Conservation (phyloP, 768 basidiomycete genomes). For the Suillus occidentalis region DNA sequence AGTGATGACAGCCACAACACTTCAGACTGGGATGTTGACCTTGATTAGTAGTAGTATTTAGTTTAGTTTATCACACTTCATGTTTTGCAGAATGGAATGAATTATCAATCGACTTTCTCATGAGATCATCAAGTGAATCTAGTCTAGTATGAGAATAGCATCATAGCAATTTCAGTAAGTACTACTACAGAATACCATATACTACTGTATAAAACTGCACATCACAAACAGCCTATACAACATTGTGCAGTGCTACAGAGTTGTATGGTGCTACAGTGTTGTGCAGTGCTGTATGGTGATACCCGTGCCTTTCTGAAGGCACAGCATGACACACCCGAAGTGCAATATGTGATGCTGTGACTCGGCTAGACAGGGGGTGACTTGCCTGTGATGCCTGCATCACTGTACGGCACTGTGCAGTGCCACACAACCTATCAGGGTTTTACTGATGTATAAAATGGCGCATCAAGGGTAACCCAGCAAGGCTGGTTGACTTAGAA, state of each 20-base stretch:
- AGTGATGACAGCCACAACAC: not conserved
- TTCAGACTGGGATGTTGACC: not conserved
- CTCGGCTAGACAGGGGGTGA: constrained; percentile 22
- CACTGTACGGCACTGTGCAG: not conserved
- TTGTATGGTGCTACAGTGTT: too few relatives aligned
- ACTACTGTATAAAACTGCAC: not conserved
- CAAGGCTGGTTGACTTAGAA: not conserved
- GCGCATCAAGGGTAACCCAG: not conserved
- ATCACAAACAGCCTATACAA: too few relatives aligned
- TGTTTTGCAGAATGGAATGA: too few relatives aligned
- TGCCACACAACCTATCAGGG: not conserved
- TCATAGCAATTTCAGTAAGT: too few relatives aligned
- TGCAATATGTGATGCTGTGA: constrained; percentile 23
- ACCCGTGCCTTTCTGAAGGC: not conserved
- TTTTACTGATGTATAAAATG: not conserved
- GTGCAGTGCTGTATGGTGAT: not conserved
- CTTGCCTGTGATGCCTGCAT: not conserved
- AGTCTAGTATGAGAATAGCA: too few relatives aligned
- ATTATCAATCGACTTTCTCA: too few relatives aligned
- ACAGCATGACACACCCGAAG: not conserved
- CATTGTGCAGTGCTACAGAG: too few relatives aligned
- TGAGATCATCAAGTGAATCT: too few relatives aligned
- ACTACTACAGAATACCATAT: not conserved
- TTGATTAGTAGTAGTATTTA: not conserved
- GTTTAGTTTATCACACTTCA: too few relatives aligned